Conservation (phyloP, 75 land plant species). For the Sequoiadendron giganteum region DNA sequence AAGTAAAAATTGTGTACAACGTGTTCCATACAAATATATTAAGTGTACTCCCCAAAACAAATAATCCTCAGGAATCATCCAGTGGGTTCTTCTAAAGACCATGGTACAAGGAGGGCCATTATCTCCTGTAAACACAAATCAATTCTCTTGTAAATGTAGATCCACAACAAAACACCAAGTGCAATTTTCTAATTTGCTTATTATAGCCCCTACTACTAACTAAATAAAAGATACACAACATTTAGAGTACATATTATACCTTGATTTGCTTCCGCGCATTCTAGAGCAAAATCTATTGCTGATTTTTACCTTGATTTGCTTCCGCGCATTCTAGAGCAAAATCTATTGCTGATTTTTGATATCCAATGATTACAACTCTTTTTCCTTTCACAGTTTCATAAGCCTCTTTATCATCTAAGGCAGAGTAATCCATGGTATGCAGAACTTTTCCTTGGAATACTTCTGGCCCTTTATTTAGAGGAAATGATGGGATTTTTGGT, state of each 20-base stretch:
- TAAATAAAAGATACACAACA: background rate
- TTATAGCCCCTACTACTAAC: background rate
- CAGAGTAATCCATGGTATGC: constrained; percentile 73
- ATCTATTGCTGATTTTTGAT: constrained; percentile 76
- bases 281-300: too few species aligned
- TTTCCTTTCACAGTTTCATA: constrained; percentile 47
- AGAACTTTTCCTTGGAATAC: constrained; percentile 60
- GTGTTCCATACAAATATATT: constrained; percentile 50
- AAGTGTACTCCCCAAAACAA: constrained; percentile 59
- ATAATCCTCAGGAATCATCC: constrained; percentile 54
- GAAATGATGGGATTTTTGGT: constrained; percentile 58
- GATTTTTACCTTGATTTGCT: constrained; percentile 19
- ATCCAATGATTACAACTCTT: constrained; percentile 69
- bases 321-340: constrained; percentile 74
- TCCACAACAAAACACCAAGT: background rate
- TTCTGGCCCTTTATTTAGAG: constrained; percentile 57
- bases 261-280: constrained; percentile 35
- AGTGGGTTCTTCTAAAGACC: constrained; percentile 69
- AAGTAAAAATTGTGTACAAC: constrained; percentile 55
- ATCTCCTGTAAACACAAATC: constrained; percentile 24
- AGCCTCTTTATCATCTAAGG: constrained; percentile 37
- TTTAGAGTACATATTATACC: constrained; percentile 26
- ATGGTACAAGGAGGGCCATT: constrained; percentile 75
- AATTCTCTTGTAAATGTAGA: background rate
- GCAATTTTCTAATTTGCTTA: background rate